A percentile compares a stretch with the other conserved stretches of the same genome.
Conservation (phyloP, 2,329 filamentous ascomycete genomes). For the Didymella lethalis region DNA sequence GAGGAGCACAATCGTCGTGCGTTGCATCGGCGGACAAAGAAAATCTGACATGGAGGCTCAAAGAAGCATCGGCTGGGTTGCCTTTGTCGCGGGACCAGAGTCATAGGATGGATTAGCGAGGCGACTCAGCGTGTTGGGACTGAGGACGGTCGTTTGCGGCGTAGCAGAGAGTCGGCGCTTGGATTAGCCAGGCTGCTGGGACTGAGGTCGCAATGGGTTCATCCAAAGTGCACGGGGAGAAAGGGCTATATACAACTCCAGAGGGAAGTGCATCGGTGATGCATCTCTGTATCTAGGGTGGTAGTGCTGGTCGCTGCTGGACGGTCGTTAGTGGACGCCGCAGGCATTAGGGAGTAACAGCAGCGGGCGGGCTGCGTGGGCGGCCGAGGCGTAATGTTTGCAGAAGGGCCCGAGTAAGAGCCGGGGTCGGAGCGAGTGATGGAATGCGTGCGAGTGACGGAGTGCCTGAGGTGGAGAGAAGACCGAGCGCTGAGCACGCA, state of each 20-base stretch:
- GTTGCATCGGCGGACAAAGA: constrained; percentile 18
- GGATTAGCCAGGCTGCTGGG: constrained; percentile 15
- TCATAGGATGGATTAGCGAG: constrained; percentile 33
- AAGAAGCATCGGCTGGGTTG: constrained; percentile 23
- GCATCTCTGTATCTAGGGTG: background rate
- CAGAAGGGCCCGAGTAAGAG: constrained; percentile 18
- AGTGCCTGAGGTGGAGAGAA: constrained; percentile 14
- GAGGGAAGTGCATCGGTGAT: constrained; percentile 1
- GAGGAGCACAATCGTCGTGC: constrained; percentile 12
- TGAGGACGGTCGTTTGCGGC: constrained; percentile 31
- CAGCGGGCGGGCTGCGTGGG: background rate
- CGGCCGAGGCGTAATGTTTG: constrained; percentile 22
- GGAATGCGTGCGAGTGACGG: constrained; percentile 15
- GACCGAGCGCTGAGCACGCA: constrained; percentile 20
- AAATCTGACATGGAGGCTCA: constrained; percentile 18
- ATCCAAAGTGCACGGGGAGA: background rate
- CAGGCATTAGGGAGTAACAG: constrained; percentile 21
- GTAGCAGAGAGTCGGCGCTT: constrained; percentile 11
- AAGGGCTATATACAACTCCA: constrained; percentile 11
- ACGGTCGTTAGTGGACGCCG: background rate
- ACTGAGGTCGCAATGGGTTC: constrained; percentile 11
- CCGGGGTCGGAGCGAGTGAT: constrained; percentile 25
- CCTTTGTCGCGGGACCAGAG: constrained; percentile 29
- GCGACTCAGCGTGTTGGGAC: constrained; percentile 18
- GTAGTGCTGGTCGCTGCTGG: background rate